phyloP scores from a whole-genome alignment of 2,329 filamentous ascomycete species.

The Pyrenophora seminiperda region DNA sequence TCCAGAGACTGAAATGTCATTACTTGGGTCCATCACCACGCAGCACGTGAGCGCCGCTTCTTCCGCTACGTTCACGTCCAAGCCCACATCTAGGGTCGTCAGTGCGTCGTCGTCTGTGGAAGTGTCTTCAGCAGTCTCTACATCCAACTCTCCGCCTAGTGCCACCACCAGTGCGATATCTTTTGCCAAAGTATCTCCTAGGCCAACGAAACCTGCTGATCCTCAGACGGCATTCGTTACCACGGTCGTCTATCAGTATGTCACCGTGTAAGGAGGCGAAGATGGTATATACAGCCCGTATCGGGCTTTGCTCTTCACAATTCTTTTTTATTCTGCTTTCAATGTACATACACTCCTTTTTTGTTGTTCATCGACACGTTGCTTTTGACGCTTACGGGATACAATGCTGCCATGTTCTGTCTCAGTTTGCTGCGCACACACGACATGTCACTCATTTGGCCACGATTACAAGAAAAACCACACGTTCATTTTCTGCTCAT shows the following conservation, averaged over 20 bases:
- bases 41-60: slow-evolving; percentile 14
- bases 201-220: slow-evolving; percentile 7
- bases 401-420: too few species aligned
- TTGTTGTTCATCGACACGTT: not conserved
- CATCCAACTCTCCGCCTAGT: not conserved
- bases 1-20: not conserved
- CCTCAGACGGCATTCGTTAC: slow-evolving; percentile 22
- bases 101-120: not conserved
- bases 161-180: not conserved
- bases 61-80: not conserved
- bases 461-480: not conserved
- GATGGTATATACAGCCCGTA: too few species aligned
- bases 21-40: slow-evolving; percentile 13
- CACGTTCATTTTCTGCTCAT: not conserved
- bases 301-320: too few species aligned
- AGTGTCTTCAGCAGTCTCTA: not conserved
- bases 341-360: not conserved
- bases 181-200: not conserved
- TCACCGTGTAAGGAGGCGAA: slow-evolving; percentile 9
- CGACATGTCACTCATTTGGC: not conserved
- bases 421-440: not conserved
- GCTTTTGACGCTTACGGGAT: not conserved
- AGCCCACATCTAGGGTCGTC: not conserved
- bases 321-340: not conserved
- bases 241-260: slow-evolving; percentile 23